Conservation (phyloP, 179 eudicot species). For the Silene noctiflora region DNA sequence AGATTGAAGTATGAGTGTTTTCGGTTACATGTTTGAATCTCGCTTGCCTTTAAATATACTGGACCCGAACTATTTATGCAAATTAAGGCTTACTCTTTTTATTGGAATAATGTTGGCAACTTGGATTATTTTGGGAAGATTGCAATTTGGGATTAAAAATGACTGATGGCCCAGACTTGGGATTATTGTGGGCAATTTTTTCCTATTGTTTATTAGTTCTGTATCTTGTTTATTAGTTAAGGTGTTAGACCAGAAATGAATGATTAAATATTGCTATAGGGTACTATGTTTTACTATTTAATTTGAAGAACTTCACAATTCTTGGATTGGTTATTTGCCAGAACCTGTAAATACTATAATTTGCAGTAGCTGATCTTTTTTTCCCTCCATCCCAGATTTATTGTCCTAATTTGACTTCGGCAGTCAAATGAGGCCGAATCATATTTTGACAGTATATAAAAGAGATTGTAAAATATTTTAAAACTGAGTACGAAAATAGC, state of each 20-base stretch:
- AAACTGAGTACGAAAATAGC: background rate
- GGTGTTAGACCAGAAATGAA: background rate
- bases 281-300: slow-evolving; percentile 11
- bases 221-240: slow-evolving; percentile 12
- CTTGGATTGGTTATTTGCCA: slow-evolving; percentile 20
- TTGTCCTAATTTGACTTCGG: no score
- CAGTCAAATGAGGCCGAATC: no score
- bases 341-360: slow-evolving; percentile 18
- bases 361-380: slow-evolving; percentile 15
- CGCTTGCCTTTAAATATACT: no score
- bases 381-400: background rate
- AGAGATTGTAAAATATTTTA: background rate
- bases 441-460: no score
- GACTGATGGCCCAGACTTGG: no score
- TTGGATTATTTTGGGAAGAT: no score
- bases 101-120: no score
- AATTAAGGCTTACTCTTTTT: no score
- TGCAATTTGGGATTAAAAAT: no score
- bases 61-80: no score
- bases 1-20: no score
- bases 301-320: slow-evolving; percentile 6
- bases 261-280: slow-evolving; percentile 5
- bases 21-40: background rate
- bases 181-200: no score
- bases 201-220: slow-evolving; percentile 13